A percentile compares a stretch with the other conserved stretches of the same genome.
Evolutionary conservation across 2,329 filamentous ascomycete genomes (phyloP).

Genomic region (Rutstroemia sp.): DNA sequence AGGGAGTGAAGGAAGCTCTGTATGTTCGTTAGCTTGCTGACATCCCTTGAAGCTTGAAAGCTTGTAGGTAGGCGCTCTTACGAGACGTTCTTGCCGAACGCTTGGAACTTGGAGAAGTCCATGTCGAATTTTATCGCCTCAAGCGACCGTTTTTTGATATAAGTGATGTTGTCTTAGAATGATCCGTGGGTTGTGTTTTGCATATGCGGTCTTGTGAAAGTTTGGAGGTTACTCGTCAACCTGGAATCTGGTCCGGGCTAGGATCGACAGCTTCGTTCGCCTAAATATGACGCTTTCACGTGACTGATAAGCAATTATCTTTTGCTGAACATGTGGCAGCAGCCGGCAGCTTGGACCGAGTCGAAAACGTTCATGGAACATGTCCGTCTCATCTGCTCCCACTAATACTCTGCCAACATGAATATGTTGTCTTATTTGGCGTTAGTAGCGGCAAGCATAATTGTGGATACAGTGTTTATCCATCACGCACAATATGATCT

Average conservation of each 20-base stretch:
- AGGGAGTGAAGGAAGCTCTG: slow-evolving; percentile 82
- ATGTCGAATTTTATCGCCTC: slow-evolving; percentile 34
- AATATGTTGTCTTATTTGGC: too few relatives aligned
- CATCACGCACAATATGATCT: too few relatives aligned
- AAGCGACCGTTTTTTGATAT: neutral
- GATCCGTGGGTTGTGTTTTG: slow-evolving; percentile 7
- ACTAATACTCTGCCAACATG: too few relatives aligned
- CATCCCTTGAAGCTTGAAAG: slow-evolving; percentile 17
- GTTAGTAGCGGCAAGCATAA: too few relatives aligned
- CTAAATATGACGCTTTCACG: neutral
- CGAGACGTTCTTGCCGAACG: slow-evolving; percentile 65
- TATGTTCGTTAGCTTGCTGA: slow-evolving; percentile 32
- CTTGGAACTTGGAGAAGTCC: slow-evolving; percentile 54
- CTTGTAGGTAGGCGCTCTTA: slow-evolving; percentile 32
- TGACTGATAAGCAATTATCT: neutral
- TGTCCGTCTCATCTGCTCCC: too few relatives aligned
- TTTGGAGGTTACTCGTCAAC: neutral
- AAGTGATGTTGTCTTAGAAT: neutral
- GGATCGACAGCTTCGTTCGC: neutral
- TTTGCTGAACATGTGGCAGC: too few relatives aligned
- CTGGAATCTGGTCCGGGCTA: neutral
- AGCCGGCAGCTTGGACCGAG: too few relatives aligned
- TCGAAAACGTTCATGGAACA: too few relatives aligned
- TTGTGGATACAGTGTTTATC: too few relatives aligned
- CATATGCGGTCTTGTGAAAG: neutral